A percentile compares a stretch with the other conserved stretches of the same genome.
These are phyloP conservation scores for Prosopis cineraria DNA, from an alignment of 306 rosid genomes.

Conservation along the genomic window DNA sequence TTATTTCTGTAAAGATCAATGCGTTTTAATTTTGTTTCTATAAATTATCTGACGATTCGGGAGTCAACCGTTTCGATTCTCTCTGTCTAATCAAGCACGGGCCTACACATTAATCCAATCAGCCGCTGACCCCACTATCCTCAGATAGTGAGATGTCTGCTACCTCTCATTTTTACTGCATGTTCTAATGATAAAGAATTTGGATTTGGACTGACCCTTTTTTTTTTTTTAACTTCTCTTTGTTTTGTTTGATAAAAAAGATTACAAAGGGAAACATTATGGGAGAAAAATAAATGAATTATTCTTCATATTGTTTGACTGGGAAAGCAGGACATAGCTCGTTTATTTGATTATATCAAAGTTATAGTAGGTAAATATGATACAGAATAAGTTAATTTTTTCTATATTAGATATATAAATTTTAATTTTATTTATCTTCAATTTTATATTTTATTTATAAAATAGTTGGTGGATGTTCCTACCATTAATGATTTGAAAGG, in stretches of 20 bases:
- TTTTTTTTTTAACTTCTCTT: background rate
- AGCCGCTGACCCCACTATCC: background rate
- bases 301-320: background rate
- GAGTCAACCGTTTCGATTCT: conserved; percentile 25
- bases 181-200: too few species aligned
- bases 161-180: too few species aligned
- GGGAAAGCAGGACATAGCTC: background rate
- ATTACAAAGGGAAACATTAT: background rate
- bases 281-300: background rate
- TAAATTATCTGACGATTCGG: conserved; percentile 15
- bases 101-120: conserved; percentile 6
- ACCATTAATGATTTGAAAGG: background rate
- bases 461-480: background rate
- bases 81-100: conserved; percentile 22
- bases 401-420: background rate
- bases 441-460: background rate
- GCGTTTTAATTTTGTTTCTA: background rate
- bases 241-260: background rate
- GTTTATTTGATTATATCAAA: too few species aligned
- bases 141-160: too few species aligned
- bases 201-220: too few species aligned
- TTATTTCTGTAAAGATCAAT: conserved; percentile 17
- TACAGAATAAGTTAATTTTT: background rate
- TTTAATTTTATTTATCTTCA: background rate
- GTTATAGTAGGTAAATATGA: background rate